Evolutionary conservation across 2,329 filamentous ascomycete genomes (phyloP).

Genomic region (Teratosphaeria pseudoeucalypti): DNA sequence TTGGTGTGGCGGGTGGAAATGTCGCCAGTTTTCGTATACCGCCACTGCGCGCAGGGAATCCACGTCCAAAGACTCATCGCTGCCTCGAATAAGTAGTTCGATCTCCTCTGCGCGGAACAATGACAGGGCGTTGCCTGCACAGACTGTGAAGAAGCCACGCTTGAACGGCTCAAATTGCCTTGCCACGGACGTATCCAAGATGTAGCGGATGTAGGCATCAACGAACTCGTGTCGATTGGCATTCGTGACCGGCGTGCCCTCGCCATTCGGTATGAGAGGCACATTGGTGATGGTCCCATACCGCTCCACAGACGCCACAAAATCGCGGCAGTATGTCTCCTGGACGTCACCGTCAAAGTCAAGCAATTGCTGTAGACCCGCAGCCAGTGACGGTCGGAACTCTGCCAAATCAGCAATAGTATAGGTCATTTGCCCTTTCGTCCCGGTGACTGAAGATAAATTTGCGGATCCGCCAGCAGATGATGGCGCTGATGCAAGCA

Average conservation of each 20-base stretch:
- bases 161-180: constrained; percentile 91
- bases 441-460: constrained; percentile 24
- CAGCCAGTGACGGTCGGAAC: constrained; percentile 64
- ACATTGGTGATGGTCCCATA: constrained; percentile 60
- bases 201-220: constrained; percentile 68
- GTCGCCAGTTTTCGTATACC: constrained; percentile 68
- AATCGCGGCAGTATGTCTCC: constrained; percentile 68
- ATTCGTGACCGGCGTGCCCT: constrained; percentile 69
- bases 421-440: constrained; percentile 50
- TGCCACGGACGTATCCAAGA: constrained; percentile 66
- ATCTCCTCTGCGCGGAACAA: constrained; percentile 88
- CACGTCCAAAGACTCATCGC: constrained; percentile 74
- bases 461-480: constrained; percentile 46
- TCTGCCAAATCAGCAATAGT: constrained; percentile 75
- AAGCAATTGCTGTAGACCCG: constrained; percentile 63
- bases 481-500: constrained; percentile 65
- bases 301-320: constrained; percentile 64
- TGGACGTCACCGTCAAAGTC: constrained; percentile 80
- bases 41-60: constrained; percentile 64
- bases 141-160: constrained; percentile 85
- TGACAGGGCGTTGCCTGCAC: constrained; percentile 75
- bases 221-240: constrained; percentile 77
- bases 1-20: constrained; percentile 26
- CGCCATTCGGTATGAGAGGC: constrained; percentile 64
- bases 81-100: constrained; percentile 74